Conservation (phyloP, 345 rosid genomes). For the Populus euphratica region DNA sequence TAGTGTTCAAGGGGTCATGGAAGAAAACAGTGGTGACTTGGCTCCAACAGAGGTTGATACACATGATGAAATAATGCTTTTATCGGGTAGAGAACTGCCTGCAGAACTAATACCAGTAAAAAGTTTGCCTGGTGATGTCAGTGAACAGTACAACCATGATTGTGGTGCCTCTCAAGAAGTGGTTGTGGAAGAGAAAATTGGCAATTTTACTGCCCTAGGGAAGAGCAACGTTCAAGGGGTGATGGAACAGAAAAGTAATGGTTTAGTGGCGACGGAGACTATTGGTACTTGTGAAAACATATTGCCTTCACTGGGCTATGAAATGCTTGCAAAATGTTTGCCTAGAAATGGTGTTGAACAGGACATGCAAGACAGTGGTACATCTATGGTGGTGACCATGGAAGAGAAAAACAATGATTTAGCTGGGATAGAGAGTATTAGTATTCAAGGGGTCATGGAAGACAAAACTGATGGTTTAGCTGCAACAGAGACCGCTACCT, state of each 20-base stretch:
- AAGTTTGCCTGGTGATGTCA: background rate
- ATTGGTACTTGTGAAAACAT: background rate
- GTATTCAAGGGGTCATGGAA: conserved; percentile 1
- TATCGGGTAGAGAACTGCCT: background rate
- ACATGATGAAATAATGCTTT: background rate
- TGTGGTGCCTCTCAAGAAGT: background rate
- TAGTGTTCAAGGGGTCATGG: conserved; percentile 7
- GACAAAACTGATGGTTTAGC: conserved; percentile 13
- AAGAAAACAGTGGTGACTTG: background rate
- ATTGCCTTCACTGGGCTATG: conserved; percentile 5
- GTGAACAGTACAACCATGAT: background rate
- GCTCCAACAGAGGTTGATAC: background rate
- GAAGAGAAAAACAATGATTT: background rate
- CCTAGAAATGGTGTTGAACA: background rate
- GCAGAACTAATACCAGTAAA: background rate
- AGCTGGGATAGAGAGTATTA: background rate
- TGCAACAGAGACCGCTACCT: background rate
- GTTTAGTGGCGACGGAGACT: background rate
- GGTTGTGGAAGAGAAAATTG: background rate
- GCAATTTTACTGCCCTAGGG: background rate
- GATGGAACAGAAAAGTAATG: conserved; percentile 16
- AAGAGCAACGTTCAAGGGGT: background rate
- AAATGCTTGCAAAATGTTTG: conserved; percentile 14
- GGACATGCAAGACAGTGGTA: background rate
- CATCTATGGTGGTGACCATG: background rate